Percentiles rank a stretch among this genome's conserved stretches.
These are phyloP conservation scores for Trichoderma polysporum DNA, from an alignment of 2,329 filamentous ascomycete species.

Conservation along the genomic window DNA sequence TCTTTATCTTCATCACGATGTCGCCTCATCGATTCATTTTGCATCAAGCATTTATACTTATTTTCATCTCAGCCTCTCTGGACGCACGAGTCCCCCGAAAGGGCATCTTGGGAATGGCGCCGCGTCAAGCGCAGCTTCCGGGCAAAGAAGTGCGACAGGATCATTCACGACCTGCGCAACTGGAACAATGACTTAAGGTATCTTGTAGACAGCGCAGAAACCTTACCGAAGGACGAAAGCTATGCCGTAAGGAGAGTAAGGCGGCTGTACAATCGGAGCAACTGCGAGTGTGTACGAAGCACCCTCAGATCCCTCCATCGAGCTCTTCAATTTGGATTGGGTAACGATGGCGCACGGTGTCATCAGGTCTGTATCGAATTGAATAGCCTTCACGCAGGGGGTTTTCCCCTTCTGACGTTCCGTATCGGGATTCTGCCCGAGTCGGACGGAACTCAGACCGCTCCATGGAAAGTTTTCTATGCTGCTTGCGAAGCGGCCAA, in stretches of 20 bases:
- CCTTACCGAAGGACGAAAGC: neutral
- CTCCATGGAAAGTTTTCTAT: slow-evolving; percentile 5
- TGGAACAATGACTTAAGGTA: slow-evolving; percentile 16
- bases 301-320: slow-evolving; percentile 3
- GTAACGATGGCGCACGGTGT: neutral
- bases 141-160: slow-evolving; percentile 15
- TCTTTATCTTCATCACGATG: too few species aligned
- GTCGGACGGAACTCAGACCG: neutral
- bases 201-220: neutral
- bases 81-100: slow-evolving; percentile 7
- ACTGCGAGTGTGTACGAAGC: neutral
- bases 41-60: neutral
- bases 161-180: slow-evolving; percentile 10
- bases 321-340: neutral
- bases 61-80: neutral
- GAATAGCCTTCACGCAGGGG: slow-evolving; percentile 6
- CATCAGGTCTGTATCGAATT: slow-evolving; percentile 9
- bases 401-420: neutral
- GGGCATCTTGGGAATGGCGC: slow-evolving; percentile 16
- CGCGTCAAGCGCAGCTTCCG: slow-evolving; percentile 16
- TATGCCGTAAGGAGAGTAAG: neutral
- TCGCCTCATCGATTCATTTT: neutral
- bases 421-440: neutral
- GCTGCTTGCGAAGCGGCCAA: neutral
- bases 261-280: slow-evolving; percentile 1